phyloP scores from a whole-genome alignment of 768 basidiomycete genomes.

The Termitomyces sp. region DNA sequence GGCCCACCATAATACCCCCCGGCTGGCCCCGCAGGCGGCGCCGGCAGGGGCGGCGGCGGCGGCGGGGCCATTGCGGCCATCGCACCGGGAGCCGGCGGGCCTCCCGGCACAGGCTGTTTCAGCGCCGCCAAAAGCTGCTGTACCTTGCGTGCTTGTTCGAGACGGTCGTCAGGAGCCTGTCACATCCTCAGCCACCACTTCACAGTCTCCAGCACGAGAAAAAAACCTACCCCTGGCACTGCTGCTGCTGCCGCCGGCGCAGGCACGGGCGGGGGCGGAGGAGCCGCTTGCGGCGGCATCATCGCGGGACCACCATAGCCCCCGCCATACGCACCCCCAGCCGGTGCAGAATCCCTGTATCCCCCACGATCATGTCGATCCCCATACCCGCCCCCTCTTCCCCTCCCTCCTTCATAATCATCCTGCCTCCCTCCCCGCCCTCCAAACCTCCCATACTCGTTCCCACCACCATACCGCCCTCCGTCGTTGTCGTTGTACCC shows the following conservation, averaged over 20 bases:
- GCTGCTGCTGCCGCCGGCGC: conserved; percentile 17
- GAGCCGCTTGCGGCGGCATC: conserved; percentile 10
- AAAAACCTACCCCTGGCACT: conserved; percentile 7
- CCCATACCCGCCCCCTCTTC: too few species aligned
- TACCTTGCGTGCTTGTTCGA: conserved; percentile 84
- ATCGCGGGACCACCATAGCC: conserved; percentile 20
- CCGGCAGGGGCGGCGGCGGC: conserved; percentile 22
- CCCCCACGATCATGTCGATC: conserved; percentile 12
- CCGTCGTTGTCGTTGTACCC: conserved; percentile 42
- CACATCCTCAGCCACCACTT: neutral
- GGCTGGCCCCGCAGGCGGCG: conserved; percentile 23
- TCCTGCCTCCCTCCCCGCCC: conserved; percentile 36
- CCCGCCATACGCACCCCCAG: conserved; percentile 22
- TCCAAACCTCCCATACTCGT: conserved; percentile 36
- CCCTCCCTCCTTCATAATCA: conserved; percentile 33
- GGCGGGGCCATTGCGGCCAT: too few species aligned
- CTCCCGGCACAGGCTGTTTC: conserved; percentile 51
- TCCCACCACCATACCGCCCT: conserved; percentile 34
- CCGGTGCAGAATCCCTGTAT: conserved; percentile 14
- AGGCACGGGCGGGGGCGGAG: conserved; percentile 24
- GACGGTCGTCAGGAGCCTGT: conserved; percentile 64
- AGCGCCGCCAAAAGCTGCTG: conserved; percentile 81
- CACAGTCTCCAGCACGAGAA: neutral
- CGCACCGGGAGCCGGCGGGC: conserved; percentile 27
- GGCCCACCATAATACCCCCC: conserved; percentile 36